Evolutionary conservation across 2,329 filamentous ascomycete genomes (phyloP).

Genomic region (Cordyceps pruinosa): DNA sequence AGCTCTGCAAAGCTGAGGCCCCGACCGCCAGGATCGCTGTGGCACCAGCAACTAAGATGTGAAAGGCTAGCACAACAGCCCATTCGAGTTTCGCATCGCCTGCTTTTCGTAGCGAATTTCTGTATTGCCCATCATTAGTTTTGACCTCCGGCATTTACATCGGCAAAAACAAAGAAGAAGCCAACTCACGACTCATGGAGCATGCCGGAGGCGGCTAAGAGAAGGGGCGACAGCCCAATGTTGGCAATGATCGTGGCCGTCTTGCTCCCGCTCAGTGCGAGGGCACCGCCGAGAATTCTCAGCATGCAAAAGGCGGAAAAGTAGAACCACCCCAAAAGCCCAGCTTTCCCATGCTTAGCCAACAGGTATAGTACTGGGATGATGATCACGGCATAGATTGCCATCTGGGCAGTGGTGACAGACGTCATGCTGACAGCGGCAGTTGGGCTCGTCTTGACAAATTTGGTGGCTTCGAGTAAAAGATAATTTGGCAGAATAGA

Average conservation of each 20-base stretch:
- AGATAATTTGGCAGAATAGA: neutral
- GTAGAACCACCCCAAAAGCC: conserved; percentile 34
- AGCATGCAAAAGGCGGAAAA: conserved; percentile 31
- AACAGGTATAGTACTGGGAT: conserved; percentile 26
- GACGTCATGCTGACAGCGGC: conserved; percentile 10
- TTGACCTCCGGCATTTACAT: neutral
- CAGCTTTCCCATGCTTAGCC: conserved; percentile 26
- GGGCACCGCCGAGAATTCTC: conserved; percentile 27
- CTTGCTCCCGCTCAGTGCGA: conserved; percentile 22
- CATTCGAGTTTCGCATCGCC: conserved; percentile 5
- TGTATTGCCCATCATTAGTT: neutral
- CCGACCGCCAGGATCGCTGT: conserved; percentile 6
- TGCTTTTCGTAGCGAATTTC: neutral
- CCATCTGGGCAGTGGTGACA: conserved; percentile 23
- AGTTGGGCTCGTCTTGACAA: neutral
- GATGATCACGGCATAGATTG: conserved; percentile 29
- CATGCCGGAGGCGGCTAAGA: conserved; percentile 25
- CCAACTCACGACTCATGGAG: conserved; percentile 29
- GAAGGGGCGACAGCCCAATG: conserved; percentile 32
- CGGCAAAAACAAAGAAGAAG: neutral
- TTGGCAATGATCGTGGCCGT: conserved; percentile 29
- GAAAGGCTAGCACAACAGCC: neutral
- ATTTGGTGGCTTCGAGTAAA: neutral
- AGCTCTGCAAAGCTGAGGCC: conserved; percentile 4
- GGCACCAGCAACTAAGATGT: conserved; percentile 8